phyloP scores from a whole-genome alignment of 192 early-diverging fungal species.

The Coemansia sp. region DNA sequence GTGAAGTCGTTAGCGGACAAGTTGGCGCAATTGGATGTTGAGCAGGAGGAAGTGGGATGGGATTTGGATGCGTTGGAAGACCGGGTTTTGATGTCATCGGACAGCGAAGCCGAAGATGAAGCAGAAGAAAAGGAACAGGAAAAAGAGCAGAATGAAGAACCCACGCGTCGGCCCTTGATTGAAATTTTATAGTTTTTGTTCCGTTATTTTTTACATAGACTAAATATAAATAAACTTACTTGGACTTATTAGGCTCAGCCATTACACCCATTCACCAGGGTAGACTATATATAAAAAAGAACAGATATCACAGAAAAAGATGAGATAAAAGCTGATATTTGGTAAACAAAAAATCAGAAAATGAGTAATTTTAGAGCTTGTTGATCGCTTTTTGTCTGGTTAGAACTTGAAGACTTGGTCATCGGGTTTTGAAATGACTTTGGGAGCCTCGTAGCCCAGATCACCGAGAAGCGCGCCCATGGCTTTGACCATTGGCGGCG shows the following conservation, averaged over 20 bases:
- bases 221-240: slow-evolving; percentile 23
- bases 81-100: slow-evolving; percentile 58
- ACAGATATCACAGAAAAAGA: too few relatives aligned
- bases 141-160: background rate
- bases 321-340: too few relatives aligned
- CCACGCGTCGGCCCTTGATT: background rate
- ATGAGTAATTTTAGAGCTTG: too few relatives aligned
- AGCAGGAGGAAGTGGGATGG: slow-evolving; percentile 74
- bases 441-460: slow-evolving; percentile 77
- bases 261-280: slow-evolving; percentile 44
- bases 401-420: slow-evolving; percentile 93
- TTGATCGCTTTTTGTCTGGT: too few relatives aligned
- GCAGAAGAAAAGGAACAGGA: background rate
- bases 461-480: slow-evolving; percentile 71
- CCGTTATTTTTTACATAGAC: too few relatives aligned
- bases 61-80: slow-evolving; percentile 79
- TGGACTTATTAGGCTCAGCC: slow-evolving; percentile 17
- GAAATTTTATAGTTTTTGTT: background rate
- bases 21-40: slow-evolving; percentile 67
- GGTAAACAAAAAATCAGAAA: too few relatives aligned
- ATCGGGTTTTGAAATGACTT: slow-evolving; percentile 74
- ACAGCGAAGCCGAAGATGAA: slow-evolving; percentile 28
- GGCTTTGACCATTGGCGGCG: slow-evolving; percentile 84
- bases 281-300: slow-evolving; percentile 1
- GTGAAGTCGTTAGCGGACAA: slow-evolving; percentile 78